Base-by-base conservation (phyloP, 257 asterid species). In the Orobanche coerulescens region DNA sequence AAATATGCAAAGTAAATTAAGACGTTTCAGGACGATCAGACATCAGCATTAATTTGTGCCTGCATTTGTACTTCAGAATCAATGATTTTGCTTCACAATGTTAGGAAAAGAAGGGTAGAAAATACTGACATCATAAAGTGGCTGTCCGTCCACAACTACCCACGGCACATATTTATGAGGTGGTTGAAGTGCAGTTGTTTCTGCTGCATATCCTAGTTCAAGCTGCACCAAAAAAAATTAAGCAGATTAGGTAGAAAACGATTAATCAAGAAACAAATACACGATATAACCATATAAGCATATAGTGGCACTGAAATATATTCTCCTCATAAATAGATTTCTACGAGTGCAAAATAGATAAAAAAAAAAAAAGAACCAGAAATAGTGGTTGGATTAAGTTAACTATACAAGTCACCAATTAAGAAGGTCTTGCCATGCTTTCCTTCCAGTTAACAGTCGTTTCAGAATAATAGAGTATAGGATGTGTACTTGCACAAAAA, bases 131-230 rank as follows among this genome's bases (percentile, higher is more conserved):
- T 88, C 94, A 55, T 91, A 88, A 46, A 91, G 83, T 34, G 98
- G 98, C 14, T 85, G 78, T 23, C 94, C 95, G 55, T 91, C 84
- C 70, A 92, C 95, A 48, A 79, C 84, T 5, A 92, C 89, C 98
- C 95, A 92, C 0, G 98, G 96, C 40, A 92, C 96, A 8, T 88
- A 92, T 40, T 28, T 73, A 68, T 88, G 96, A 37, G 96, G 98
- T 64, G 98, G 98, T 60, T 82, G 55, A 46, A 92, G 95, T 48
- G 84, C 80, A 65, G 66, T 81, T 58, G 98, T 92, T 54, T 51
- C 72, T 19, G 80, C 85, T 10, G 95, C 98, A 73, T 82, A 86
- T 56, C 22, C 18, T 61, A 92, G 73, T 70, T 78, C 83, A 82
- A 92, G 79, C 95, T 92, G 88, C 88, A 80, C 28, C 55, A 6